These are phyloP conservation scores for Epichloe sibirici DNA, from an alignment of 2,329 filamentous ascomycete species.

Conservation along the genomic window DNA sequence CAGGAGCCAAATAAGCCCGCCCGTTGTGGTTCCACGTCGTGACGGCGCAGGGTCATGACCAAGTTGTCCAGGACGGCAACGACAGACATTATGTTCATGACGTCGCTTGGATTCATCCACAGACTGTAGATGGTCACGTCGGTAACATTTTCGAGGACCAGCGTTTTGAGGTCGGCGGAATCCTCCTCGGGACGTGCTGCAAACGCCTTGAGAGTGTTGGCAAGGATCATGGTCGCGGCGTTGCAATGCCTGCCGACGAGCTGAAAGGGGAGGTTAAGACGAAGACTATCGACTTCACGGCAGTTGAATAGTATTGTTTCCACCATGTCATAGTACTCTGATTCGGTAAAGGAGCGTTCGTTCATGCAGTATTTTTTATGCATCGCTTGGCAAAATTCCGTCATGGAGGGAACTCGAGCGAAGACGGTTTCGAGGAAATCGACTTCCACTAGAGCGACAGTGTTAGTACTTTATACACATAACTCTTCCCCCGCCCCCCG, in stretches of 20 bases:
- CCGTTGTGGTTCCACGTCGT: slow-evolving; percentile 24
- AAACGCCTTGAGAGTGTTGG: slow-evolving; percentile 38
- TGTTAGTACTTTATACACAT: slow-evolving; percentile 5
- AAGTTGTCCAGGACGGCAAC: slow-evolving; percentile 31
- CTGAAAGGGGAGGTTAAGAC: slow-evolving; percentile 39
- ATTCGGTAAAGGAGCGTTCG: slow-evolving; percentile 35
- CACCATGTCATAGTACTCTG: slow-evolving; percentile 30
- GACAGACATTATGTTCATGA: slow-evolving; percentile 33
- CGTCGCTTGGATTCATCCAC: slow-evolving; percentile 38
- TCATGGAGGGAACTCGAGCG: slow-evolving; percentile 32
- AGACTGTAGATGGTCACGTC: slow-evolving; percentile 35
- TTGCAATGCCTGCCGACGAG: slow-evolving; percentile 32
- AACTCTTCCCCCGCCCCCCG: not conserved
- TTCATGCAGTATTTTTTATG: slow-evolving; percentile 36
- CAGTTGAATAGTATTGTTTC: slow-evolving; percentile 31
- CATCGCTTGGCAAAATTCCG: slow-evolving; percentile 29
- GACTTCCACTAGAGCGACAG: slow-evolving; percentile 30
- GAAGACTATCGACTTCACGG: slow-evolving; percentile 32
- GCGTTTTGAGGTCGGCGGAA: slow-evolving; percentile 27
- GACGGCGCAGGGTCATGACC: slow-evolving; percentile 33
- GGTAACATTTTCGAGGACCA: slow-evolving; percentile 39
- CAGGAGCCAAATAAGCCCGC: slow-evolving; percentile 29
- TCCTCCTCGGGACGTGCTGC: slow-evolving; percentile 32
- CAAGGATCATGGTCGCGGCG: slow-evolving; percentile 38
- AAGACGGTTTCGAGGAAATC: slow-evolving; percentile 35